Conservation (phyloP, 352 stramenopile species). For the Elongisporangium prolatum region DNA sequence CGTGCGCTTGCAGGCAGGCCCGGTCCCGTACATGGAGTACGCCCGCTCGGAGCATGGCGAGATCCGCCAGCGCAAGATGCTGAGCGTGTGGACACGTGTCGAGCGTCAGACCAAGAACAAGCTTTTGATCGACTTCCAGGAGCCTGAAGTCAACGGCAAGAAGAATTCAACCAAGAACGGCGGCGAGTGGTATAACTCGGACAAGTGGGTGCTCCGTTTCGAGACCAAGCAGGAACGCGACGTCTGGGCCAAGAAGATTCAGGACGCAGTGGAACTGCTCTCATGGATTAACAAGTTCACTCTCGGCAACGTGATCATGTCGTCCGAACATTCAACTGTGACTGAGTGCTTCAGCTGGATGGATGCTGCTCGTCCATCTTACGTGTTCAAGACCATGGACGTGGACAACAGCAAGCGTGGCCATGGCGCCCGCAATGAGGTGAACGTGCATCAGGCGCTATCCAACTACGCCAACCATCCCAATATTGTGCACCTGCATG, state of each 20-base stretch:
- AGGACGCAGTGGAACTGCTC: slow-evolving; percentile 61
- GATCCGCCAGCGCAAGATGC: slow-evolving; percentile 56
- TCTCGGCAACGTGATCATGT: slow-evolving; percentile 46
- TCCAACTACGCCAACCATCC: slow-evolving; percentile 65
- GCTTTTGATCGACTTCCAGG: slow-evolving; percentile 61
- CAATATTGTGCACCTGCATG: slow-evolving; percentile 60
- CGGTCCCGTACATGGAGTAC: slow-evolving; percentile 66
- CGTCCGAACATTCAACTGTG: slow-evolving; percentile 47
- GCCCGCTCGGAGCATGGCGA: slow-evolving; percentile 41
- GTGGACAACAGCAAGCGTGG: slow-evolving; percentile 42
- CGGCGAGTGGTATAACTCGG: slow-evolving; percentile 8
- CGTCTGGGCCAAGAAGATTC: slow-evolving; percentile 50
- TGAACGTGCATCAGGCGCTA: slow-evolving; percentile 57
- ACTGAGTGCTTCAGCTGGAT: slow-evolving; percentile 65
- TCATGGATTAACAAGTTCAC: slow-evolving; percentile 72
- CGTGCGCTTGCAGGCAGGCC: slow-evolving; percentile 54
- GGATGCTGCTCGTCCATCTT: slow-evolving; percentile 46
- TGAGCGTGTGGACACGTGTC: slow-evolving; percentile 50
- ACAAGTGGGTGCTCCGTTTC: slow-evolving; percentile 71
- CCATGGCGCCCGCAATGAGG: slow-evolving; percentile 49
- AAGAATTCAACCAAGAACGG: slow-evolving; percentile 11
- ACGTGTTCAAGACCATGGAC: slow-evolving; percentile 63
- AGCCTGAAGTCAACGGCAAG: slow-evolving; percentile 19
- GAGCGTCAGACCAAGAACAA: slow-evolving; percentile 67
- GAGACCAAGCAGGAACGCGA: slow-evolving; percentile 70